Percentiles rank a stretch among this genome's conserved stretches.
These are phyloP conservation scores for Talaromyces nanjingensis DNA, from an alignment of 495 filamentous ascomycete genomes.

Conservation along the genomic window DNA sequence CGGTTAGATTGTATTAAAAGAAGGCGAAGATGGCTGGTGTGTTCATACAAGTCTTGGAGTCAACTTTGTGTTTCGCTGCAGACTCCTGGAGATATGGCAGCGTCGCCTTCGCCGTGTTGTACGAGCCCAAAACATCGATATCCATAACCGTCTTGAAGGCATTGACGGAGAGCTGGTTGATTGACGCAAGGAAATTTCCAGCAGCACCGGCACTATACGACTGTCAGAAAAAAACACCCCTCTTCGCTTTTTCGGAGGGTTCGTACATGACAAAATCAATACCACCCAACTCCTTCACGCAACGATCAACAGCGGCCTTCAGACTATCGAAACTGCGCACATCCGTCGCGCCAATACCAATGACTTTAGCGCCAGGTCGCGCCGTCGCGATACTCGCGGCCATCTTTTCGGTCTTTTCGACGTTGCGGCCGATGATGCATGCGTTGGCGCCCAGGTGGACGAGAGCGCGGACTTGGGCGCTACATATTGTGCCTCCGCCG, in stretches of 20 bases:
- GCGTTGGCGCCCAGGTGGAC: conserved; percentile 90
- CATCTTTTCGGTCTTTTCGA: conserved; percentile 75
- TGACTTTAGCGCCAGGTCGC: conserved; percentile 68
- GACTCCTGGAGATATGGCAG: conserved; percentile 72
- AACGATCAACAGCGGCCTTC: conserved; percentile 65
- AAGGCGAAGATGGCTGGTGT: neutral
- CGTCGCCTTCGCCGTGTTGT: conserved; percentile 90
- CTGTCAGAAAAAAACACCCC: neutral
- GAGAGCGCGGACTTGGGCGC: conserved; percentile 82
- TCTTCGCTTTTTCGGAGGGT: neutral
- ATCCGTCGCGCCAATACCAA: conserved; percentile 80
- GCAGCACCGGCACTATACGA: conserved; percentile 75
- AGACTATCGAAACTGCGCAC: conserved; percentile 68
- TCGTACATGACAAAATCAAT: conserved; percentile 92
- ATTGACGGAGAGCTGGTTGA: conserved; percentile 72
- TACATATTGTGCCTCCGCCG: conserved; percentile 89
- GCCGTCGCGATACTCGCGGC: conserved; percentile 76
- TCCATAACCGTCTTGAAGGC: conserved; percentile 95
- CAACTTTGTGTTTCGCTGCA: conserved; percentile 51
- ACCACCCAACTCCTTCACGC: conserved; percentile 70
- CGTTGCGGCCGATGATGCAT: conserved; percentile 85
- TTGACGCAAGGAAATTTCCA: conserved; percentile 91
- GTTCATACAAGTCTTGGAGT: conserved; percentile 37
- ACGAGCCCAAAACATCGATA: conserved; percentile 90
- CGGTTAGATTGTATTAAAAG: too few species aligned